A percentile compares a stretch with the other conserved stretches of the same genome.
These are phyloP conservation scores for Cryptococcus hybrid DNA, from an alignment of 1,284 basidiomycete species.

Conservation along the genomic window DNA sequence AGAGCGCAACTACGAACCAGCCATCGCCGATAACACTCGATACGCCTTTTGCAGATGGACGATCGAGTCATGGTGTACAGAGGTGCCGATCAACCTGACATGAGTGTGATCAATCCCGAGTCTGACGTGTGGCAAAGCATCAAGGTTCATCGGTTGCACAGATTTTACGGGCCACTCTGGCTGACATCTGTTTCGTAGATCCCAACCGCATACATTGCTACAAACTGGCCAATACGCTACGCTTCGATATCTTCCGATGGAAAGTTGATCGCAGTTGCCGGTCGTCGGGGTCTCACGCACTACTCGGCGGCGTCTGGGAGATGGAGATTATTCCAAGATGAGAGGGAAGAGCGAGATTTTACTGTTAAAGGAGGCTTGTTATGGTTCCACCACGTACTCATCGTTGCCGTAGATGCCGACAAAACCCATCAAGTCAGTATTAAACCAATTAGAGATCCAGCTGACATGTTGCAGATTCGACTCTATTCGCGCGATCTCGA, in stretches of 20 bases:
- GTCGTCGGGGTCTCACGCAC: conserved; percentile 85
- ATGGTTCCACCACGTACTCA: conserved; percentile 96
- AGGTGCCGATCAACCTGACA: conserved; percentile 94
- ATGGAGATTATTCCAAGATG: conserved; percentile 87
- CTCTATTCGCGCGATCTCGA: conserved; percentile 94
- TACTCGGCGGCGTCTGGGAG: conserved; percentile 91
- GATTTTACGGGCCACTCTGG: conserved; percentile 5
- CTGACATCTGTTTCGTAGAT: conserved; percentile 48
- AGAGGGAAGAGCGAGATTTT: conserved; percentile 87
- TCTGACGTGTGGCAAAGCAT: conserved; percentile 97
- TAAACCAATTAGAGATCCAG: background rate
- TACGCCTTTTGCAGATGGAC: conserved; percentile 96
- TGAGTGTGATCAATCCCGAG: conserved; percentile 98
- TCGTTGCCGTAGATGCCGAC: conserved; percentile 81
- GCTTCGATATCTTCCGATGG: conserved; percentile 91
- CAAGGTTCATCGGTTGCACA: conserved; percentile 56
- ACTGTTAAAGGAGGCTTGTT: conserved; percentile 84
- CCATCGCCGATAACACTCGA: conserved; percentile 65
- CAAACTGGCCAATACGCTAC: conserved; percentile 94
- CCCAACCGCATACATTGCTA: conserved; percentile 82
- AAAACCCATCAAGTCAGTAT: conserved; percentile 69
- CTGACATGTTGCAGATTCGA: conserved; percentile 62
- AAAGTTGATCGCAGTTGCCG: conserved; percentile 88
- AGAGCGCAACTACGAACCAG: conserved; percentile 88
- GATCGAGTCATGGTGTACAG: conserved; percentile 93